Evolutionary conservation across 495 filamentous ascomycete genomes (phyloP), one percentile per base, ranked within the genome.

Genomic region (Achaetomiella virescens): DNA sequence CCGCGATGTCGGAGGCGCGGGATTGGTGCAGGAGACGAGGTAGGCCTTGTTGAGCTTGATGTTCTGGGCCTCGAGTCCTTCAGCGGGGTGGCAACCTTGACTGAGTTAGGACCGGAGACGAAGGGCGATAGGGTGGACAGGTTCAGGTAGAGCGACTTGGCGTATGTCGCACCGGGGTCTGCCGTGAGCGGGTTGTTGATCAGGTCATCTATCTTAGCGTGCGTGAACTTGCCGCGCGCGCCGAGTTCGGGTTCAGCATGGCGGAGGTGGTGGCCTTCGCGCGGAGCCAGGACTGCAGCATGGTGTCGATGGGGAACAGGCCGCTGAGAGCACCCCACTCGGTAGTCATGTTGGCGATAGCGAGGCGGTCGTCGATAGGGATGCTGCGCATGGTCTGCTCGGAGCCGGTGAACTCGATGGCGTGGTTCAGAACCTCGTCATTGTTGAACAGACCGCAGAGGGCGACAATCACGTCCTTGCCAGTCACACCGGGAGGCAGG

Each of bases 271-370:
- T 88, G 17, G 91, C 90, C 73, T 90, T 95, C 61, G 73, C 75
- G 21, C 83, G 77, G 8, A 92, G 67, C 92, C 93, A 97, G n/a
- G 71, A 69, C 60, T 84, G 73, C 22, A 97, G 76, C 1, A 83
- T 76, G 0, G 61, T 55, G 63, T 98, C 91, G 54, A 95, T 88
- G 4, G 91, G 92, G 73, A 96, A 97, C 15, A 66, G 42, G 17
- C 86, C 88, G 25, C 79, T 80, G 11, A 95, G 73, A 0, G 90
- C 92, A 38, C 89, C 90, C 92, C 91, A 97, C 68, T 98, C 93
- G 0, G 88, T 95, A 0, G 91, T 88, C 93, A 97, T 97, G 71
- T 97, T 97, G 41, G 86, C 82, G 65, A 97, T 95, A 0, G 90
- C 83, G 22, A 97, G 68, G 12, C 91, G 78, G 67, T 88, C 81